Evolutionary conservation across 805 yeast genomes (phyloP).

Genomic region (Candida adriatica): DNA sequence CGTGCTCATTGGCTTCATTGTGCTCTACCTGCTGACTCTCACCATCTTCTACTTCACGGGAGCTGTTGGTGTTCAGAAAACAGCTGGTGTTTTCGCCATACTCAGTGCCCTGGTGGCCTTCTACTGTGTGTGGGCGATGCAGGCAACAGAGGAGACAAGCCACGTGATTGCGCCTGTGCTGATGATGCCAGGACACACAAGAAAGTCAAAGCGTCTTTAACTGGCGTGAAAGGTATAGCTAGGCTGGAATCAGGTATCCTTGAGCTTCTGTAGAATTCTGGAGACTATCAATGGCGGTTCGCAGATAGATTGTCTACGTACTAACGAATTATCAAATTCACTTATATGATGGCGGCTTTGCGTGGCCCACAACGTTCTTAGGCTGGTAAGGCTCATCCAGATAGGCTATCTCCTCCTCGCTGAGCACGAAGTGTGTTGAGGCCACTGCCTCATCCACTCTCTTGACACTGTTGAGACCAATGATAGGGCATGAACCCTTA

Average conservation of each 20-base stretch:
- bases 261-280: no score
- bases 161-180: constrained; percentile 8
- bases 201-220: constrained; percentile 1
- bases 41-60: constrained; percentile 38
- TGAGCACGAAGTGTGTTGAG: constrained; percentile 23
- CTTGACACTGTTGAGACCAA: constrained; percentile 40
- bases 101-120: constrained; percentile 37
- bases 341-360: no score
- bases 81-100: constrained; percentile 43
- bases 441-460: constrained; percentile 45
- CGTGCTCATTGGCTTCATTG: constrained; percentile 12
- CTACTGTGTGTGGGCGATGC: constrained; percentile 42
- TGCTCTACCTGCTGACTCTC: constrained; percentile 26
- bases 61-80: constrained; percentile 27
- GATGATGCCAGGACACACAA: constrained; percentile 9
- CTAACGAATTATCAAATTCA: no score
- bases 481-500: constrained; percentile 47
- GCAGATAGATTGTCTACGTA: no score
- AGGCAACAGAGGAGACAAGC: constrained; percentile 20
- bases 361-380: constrained; percentile 5
- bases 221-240: no score
- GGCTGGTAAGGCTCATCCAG: constrained; percentile 14
- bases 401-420: constrained; percentile 8
- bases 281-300: no score
- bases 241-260: no score